These are phyloP conservation scores for Helianthus annuus DNA, from an alignment of 129 eudicot species.

Conservation along the genomic window DNA sequence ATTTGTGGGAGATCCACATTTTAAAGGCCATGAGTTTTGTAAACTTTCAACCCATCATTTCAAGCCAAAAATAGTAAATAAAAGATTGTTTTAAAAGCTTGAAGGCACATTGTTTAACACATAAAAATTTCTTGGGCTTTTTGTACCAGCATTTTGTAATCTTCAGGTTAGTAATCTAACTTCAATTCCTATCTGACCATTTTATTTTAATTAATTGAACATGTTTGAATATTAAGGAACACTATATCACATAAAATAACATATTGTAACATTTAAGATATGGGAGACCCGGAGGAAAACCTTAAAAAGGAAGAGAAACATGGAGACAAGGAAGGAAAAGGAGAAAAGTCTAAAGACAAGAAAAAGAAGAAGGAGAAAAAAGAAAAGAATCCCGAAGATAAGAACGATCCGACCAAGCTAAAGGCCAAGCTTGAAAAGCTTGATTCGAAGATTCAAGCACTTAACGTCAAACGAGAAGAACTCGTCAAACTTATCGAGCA, in stretches of 20 bases:
- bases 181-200: background rate
- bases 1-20: slow-evolving; percentile 39
- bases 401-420: slow-evolving; percentile 55
- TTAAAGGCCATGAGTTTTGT: slow-evolving; percentile 32
- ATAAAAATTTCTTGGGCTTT: background rate
- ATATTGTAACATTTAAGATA: slow-evolving; percentile 17
- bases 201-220: background rate
- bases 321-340: slow-evolving; percentile 24
- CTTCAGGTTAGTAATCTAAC: slow-evolving; percentile 14
- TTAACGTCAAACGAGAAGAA: slow-evolving; percentile 54
- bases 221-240: background rate
- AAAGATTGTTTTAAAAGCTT: slow-evolving; percentile 13
- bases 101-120: background rate
- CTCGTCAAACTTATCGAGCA: slow-evolving; percentile 49
- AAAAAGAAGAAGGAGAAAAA: slow-evolving; percentile 54
- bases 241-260: background rate
- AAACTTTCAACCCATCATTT: slow-evolving; percentile 13
- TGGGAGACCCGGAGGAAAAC: slow-evolving; percentile 64
- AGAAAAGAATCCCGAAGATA: slow-evolving; percentile 64
- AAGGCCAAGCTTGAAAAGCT: slow-evolving; percentile 58
- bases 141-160: background rate
- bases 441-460: slow-evolving; percentile 49
- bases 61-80: slow-evolving; percentile 29
- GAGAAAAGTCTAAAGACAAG: slow-evolving; percentile 49
- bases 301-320: slow-evolving; percentile 44